These are phyloP conservation scores for Pythium dissimile DNA, from an alignment of 352 stramenopile genomes.

Conservation along the genomic window DNA sequence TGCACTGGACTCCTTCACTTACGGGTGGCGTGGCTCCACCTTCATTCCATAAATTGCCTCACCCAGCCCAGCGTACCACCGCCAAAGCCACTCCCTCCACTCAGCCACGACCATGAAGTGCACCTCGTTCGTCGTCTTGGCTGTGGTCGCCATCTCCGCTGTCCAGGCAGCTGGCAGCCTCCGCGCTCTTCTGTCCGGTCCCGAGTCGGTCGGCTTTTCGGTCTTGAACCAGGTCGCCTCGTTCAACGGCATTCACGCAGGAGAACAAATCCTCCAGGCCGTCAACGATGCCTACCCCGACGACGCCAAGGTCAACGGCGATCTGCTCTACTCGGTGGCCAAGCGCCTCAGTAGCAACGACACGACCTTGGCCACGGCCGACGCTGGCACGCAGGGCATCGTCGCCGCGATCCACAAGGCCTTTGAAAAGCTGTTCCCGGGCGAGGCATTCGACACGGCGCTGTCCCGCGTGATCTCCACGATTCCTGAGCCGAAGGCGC, in stretches of 20 bases:
- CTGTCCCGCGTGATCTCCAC: not conserved
- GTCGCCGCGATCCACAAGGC: not conserved
- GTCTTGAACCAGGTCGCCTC: not conserved
- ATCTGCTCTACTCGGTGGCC: not conserved
- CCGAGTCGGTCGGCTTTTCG: not conserved
- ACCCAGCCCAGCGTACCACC: too few relatives aligned
- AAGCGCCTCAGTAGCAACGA: not conserved
- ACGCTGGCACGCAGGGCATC: not conserved
- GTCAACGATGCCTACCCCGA: not conserved
- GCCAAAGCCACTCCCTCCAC: too few relatives aligned
- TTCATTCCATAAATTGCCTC: too few relatives aligned
- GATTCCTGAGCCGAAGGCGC: not conserved
- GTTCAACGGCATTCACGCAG: not conserved
- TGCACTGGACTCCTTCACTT: too few relatives aligned
- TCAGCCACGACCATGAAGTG: too few relatives aligned
- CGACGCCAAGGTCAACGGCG: not conserved
- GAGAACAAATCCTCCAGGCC: not conserved
- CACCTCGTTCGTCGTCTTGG: too few relatives aligned
- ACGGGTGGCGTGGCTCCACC: too few relatives aligned
- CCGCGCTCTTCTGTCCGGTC: too few relatives aligned
- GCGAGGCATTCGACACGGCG: not conserved
- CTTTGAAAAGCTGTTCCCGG: conserved; percentile 4
- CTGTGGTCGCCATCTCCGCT: too few relatives aligned
- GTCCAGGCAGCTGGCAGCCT: too few relatives aligned
- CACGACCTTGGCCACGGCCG: not conserved